These are phyloP conservation scores for Asterophora lycoperdoides DNA, from an alignment of 768 basidiomycete genomes.

Conservation along the genomic window DNA sequence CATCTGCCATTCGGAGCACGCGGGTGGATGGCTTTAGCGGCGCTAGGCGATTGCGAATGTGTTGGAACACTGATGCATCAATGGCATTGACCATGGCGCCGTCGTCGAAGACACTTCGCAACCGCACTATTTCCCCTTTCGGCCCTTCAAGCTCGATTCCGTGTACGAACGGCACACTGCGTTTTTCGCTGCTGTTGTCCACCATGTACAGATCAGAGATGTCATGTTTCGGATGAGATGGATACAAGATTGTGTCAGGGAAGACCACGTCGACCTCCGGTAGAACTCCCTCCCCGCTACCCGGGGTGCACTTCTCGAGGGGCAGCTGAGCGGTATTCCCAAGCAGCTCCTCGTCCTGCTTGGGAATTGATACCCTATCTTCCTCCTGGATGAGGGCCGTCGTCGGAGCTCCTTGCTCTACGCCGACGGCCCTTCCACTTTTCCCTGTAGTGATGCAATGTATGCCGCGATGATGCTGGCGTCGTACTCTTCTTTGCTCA, in stretches of 20 bases:
- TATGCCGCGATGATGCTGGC: neutral
- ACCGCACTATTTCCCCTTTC: too few species aligned
- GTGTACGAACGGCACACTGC: conserved; percentile 2
- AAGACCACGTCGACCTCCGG: neutral
- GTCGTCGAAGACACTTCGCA: too few species aligned
- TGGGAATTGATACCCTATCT: neutral
- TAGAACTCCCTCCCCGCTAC: conserved; percentile 2
- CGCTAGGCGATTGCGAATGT: neutral
- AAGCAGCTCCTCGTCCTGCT: neutral
- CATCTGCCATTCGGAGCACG: conserved; percentile 22
- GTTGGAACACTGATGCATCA: neutral
- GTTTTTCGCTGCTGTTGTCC: too few species aligned
- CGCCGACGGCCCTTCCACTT: conserved; percentile 1
- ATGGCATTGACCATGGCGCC: too few species aligned
- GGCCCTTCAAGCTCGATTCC: too few species aligned
- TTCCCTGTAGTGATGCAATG: too few species aligned
- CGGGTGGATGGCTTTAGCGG: too few species aligned
- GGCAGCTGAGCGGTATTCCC: neutral
- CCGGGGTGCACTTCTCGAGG: neutral
- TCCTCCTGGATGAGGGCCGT: neutral
- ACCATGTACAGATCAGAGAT: too few species aligned
- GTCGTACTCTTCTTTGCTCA: neutral
- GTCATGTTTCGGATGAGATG: conserved; percentile 2
- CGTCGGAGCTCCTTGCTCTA: neutral
- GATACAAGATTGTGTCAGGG: conserved; percentile 1